A percentile compares a stretch with the other conserved stretches of the same genome.
Evolutionary conservation across 2,329 filamentous ascomycete species (phyloP).

Genomic region (Colletotrichum acutatum): DNA sequence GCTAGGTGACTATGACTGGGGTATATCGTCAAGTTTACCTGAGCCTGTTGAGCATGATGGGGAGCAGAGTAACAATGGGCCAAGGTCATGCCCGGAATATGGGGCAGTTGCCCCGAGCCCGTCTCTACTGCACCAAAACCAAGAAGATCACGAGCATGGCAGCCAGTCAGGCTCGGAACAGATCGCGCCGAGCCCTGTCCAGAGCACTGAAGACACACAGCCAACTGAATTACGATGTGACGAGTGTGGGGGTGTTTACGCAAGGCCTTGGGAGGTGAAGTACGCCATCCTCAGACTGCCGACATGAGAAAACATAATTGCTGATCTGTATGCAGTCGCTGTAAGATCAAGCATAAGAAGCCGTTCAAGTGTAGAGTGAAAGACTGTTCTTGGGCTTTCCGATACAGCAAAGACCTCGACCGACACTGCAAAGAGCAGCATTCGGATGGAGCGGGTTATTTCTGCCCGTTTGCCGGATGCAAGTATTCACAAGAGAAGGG

Average conservation of each 20-base stretch:
- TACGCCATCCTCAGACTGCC: neutral
- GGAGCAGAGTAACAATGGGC: conserved; percentile 12
- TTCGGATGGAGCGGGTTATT: neutral
- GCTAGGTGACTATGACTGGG: conserved; percentile 31
- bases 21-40: neutral
- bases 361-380: conserved; percentile 19
- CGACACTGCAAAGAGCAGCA: conserved; percentile 11
- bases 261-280: neutral
- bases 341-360: neutral
- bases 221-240: neutral
- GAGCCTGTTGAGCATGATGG: conserved; percentile 34
- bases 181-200: neutral
- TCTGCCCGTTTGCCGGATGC: conserved; percentile 20
- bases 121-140: conserved; percentile 14
- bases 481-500: neutral
- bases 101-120: neutral
- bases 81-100: neutral
- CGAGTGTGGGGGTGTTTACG: neutral
- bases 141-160: neutral
- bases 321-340: neutral
- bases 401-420: conserved; percentile 20
- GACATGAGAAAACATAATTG: neutral
- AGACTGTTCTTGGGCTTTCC: conserved; percentile 17
- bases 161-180: neutral
- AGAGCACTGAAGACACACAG: neutral